Evolutionary conservation across 2,329 filamentous ascomycete species (phyloP).

Genomic region (Colletotrichum godetiae): DNA sequence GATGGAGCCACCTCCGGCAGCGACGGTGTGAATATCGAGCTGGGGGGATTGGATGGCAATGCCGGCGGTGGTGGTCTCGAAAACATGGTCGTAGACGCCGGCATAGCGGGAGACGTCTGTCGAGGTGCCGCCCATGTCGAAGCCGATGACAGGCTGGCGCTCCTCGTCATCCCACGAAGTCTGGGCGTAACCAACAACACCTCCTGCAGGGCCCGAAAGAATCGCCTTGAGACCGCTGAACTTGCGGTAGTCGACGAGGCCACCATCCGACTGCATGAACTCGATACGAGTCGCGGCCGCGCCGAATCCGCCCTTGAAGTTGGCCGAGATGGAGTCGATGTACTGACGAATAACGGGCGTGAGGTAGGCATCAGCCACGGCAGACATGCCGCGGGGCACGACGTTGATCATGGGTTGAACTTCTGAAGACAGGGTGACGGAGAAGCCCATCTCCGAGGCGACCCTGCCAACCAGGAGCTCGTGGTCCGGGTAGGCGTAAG

Average conservation of each 20-base stretch:
- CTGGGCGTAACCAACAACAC: slow-evolving; percentile 80
- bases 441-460: slow-evolving; percentile 55
- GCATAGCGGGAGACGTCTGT: slow-evolving; percentile 80
- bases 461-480: slow-evolving; percentile 48
- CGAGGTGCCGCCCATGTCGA: slow-evolving; percentile 79
- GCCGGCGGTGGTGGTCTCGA: slow-evolving; percentile 82
- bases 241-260: slow-evolving; percentile 64
- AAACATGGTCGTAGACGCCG: slow-evolving; percentile 57
- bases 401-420: slow-evolving; percentile 57
- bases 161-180: slow-evolving; percentile 78
- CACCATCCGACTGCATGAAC: slow-evolving; percentile 75
- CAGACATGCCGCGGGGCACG: slow-evolving; percentile 56
- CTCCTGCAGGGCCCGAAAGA: slow-evolving; percentile 80
- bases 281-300: slow-evolving; percentile 66
- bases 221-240: slow-evolving; percentile 79
- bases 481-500: slow-evolving; percentile 73
- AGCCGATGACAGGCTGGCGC: slow-evolving; percentile 78
- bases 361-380: slow-evolving; percentile 56
- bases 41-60: slow-evolving; percentile 84
- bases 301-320: slow-evolving; percentile 49
- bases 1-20: slow-evolving; percentile 78
- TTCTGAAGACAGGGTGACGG: slow-evolving; percentile 49
- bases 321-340: slow-evolving; percentile 48
- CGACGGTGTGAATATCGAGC: slow-evolving; percentile 85
- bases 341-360: slow-evolving; percentile 52